Conservation (phyloP, 257 asterid species). For the Lavandula angustifolia region DNA sequence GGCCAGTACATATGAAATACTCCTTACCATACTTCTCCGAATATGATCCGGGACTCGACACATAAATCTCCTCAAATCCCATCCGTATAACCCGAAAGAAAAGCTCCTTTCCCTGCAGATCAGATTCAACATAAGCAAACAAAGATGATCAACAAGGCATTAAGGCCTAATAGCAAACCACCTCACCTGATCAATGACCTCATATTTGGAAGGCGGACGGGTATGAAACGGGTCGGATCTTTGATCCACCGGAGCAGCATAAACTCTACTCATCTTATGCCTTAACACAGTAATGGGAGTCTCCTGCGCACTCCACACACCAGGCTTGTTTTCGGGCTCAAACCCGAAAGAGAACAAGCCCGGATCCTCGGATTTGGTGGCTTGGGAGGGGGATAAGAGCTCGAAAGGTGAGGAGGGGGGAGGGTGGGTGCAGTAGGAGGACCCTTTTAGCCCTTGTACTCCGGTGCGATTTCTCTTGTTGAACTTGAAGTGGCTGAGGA, state of each 20-base stretch:
- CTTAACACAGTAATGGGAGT: conserved; percentile 64
- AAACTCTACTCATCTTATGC: conserved; percentile 77
- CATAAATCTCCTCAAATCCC: conserved; percentile 73
- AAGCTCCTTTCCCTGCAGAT: conserved; percentile 68
- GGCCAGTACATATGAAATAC: conserved; percentile 77
- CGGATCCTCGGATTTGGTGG: conserved; percentile 63
- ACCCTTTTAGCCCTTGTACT: conserved; percentile 59
- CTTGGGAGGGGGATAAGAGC: conserved; percentile 63
- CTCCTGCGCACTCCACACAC: conserved; percentile 68
- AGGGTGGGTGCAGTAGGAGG: conserved; percentile 67
- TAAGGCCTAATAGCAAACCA: background rate
- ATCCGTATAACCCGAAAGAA: conserved; percentile 75
- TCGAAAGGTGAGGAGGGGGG: conserved; percentile 67
- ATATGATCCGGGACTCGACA: conserved; percentile 74
- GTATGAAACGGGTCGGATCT: conserved; percentile 50
- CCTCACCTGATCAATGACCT: conserved; percentile 69
- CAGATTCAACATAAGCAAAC: background rate
- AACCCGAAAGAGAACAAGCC: conserved; percentile 65
- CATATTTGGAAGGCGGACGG: conserved; percentile 68
- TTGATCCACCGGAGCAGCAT: conserved; percentile 55
- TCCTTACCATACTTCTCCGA: conserved; percentile 54
- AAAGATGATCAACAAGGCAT: no score
- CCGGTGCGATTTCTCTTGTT: conserved; percentile 58
- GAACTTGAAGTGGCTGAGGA: conserved; percentile 60
- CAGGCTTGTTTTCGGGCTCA: conserved; percentile 69